These are phyloP conservation scores for Penicillium canescens DNA, from an alignment of 495 filamentous ascomycete genomes.

Conservation along the genomic window DNA sequence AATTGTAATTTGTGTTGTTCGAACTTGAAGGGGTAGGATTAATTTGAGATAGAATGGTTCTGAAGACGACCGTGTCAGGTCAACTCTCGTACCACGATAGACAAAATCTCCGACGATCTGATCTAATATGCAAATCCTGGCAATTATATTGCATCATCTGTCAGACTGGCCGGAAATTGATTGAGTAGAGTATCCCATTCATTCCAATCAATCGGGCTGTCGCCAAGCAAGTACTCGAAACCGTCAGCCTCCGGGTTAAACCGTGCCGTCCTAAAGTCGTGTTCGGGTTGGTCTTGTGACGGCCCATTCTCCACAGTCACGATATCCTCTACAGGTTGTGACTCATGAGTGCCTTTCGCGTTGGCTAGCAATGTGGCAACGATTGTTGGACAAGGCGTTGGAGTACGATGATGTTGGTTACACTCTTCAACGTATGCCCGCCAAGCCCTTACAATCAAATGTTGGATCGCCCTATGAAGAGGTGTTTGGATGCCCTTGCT, in stretches of 20 bases:
- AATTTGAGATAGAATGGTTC: too few species aligned
- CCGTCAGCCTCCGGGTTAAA: slow-evolving; percentile 4
- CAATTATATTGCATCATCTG: slow-evolving; percentile 19
- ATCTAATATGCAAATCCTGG: neutral
- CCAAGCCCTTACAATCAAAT: slow-evolving; percentile 41
- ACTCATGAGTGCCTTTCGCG: neutral
- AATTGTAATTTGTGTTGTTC: too few species aligned
- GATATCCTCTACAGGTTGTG: neutral
- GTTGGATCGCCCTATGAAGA: slow-evolving; percentile 35
- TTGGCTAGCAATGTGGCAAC: slow-evolving; percentile 10
- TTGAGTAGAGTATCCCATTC: slow-evolving; percentile 37
- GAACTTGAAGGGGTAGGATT: too few species aligned
- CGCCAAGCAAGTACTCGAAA: slow-evolving; percentile 15
- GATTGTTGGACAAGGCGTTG: slow-evolving; percentile 28
- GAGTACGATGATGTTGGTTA: slow-evolving; percentile 13
- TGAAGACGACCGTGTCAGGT: too few species aligned
- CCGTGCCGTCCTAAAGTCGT: slow-evolving; percentile 1
- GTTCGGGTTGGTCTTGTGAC: slow-evolving; percentile 6
- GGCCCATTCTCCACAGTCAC: neutral
- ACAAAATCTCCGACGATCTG: neutral
- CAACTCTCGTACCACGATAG: too few species aligned
- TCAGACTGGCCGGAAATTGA: slow-evolving; percentile 27
- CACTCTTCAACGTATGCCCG: slow-evolving; percentile 29
- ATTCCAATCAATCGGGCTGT: slow-evolving; percentile 35
- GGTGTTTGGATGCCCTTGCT: slow-evolving; percentile 18